Evolutionary conservation across 176 grass and related monocot genomes (phyloP).

Genomic region (bread wheat (Triticum aestivum)): IWGSC_CS_RefSeq_v2.1 NC_057814.1:191787761-191788260

Average conservation of each 20-base stretch:
- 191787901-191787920: neutral
- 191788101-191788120: neutral
- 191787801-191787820: neutral
- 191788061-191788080: constrained; percentile 70
- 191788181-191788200: constrained; percentile 38
- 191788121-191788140: neutral
- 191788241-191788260: constrained; percentile 58
- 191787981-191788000: constrained; percentile 14
- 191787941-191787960: neutral
- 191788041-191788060: constrained; percentile 84
- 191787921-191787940: constrained; percentile 7
- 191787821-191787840: neutral
- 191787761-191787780: constrained; percentile 22
- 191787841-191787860: neutral
- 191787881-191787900: constrained; percentile 13
- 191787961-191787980: constrained; percentile 21
- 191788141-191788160: neutral
- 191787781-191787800: neutral
- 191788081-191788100: constrained; percentile 90
- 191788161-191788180: neutral
- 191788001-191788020: constrained; percentile 11
- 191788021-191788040: constrained; percentile 49
- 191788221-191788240: constrained; percentile 67
- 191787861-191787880: neutral
- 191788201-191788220: constrained; percentile 35